Evolutionary conservation across 768 basidiomycete species (phyloP).

Genomic region (Lactarius sp.): DNA sequence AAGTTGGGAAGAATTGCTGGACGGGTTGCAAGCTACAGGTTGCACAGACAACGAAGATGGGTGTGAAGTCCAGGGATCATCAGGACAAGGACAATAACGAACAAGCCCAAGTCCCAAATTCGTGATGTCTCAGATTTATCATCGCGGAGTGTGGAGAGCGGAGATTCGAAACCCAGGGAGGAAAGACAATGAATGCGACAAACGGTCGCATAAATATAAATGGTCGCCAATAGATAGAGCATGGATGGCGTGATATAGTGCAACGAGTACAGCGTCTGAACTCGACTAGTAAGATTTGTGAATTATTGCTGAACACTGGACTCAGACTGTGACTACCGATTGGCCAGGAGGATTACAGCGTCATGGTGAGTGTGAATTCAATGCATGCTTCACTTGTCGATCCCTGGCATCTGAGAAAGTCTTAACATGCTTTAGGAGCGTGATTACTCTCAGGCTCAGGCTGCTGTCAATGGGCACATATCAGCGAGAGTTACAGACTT

Average conservation of each 20-base stretch:
- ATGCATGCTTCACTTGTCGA: too few species aligned
- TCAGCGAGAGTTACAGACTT: too few species aligned
- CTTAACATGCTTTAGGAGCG: too few species aligned
- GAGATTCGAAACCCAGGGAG: neutral
- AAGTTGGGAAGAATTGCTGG: neutral
- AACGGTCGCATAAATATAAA: neutral
- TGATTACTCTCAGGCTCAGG: too few species aligned
- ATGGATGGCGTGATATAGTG: neutral
- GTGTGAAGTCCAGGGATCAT: neutral
- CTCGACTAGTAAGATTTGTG: too few species aligned
- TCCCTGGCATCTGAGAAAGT: too few species aligned
- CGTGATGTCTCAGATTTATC: conserved; percentile 10
- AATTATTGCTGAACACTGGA: too few species aligned
- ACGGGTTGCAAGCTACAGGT: neutral
- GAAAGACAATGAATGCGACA: neutral
- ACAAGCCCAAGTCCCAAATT: neutral
- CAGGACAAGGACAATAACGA: neutral
- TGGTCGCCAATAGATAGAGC: neutral
- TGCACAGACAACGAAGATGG: neutral
- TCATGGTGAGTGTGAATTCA: too few species aligned
- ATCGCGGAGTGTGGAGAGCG: conserved; percentile 12
- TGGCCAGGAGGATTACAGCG: too few species aligned
- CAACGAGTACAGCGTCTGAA: neutral
- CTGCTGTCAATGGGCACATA: too few species aligned
- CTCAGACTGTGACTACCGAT: too few species aligned